Percentiles rank a stretch among this genome's conserved stretches.
These are phyloP conservation scores for Aspergillaceae sp. DNA, from an alignment of 2,329 filamentous ascomycete genomes.

Conservation along the genomic window DNA sequence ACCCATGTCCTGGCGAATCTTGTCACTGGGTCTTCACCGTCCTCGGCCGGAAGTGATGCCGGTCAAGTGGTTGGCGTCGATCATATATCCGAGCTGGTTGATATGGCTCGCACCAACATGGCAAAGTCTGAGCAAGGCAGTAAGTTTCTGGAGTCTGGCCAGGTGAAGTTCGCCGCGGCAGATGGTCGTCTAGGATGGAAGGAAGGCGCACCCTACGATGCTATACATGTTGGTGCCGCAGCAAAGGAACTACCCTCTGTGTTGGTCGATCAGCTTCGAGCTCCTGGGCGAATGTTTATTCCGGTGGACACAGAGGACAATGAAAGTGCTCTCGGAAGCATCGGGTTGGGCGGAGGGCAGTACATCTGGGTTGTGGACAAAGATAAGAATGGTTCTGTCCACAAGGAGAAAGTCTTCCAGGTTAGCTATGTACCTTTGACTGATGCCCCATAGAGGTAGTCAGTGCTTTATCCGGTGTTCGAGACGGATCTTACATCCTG, in stretches of 20 bases:
- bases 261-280: conserved; percentile 66
- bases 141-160: conserved; percentile 53
- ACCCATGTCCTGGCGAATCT: conserved; percentile 82
- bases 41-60: conserved; percentile 19
- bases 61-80: conserved; percentile 62
- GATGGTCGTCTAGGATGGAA: conserved; percentile 64
- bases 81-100: conserved; percentile 58
- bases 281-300: conserved; percentile 67
- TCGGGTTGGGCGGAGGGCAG: conserved; percentile 35
- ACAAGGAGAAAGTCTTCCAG: conserved; percentile 49
- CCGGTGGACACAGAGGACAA: conserved; percentile 46
- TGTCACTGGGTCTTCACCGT: conserved; percentile 31
- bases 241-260: conserved; percentile 63
- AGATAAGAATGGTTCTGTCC: conserved; percentile 48
- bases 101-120: conserved; percentile 59
- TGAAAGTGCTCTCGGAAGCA: conserved; percentile 9
- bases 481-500: too few species aligned
- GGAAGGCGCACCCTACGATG: conserved; percentile 63
- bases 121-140: conserved; percentile 51
- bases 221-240: conserved; percentile 89
- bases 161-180: conserved; percentile 63
- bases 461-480: neutral
- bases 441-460: conserved; percentile 43
- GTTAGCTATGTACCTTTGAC: conserved; percentile 59
- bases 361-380: conserved; percentile 59